These are phyloP conservation scores for Lepraria neglecta DNA, from an alignment of 495 filamentous ascomycete genomes.

Conservation along the genomic window DNA sequence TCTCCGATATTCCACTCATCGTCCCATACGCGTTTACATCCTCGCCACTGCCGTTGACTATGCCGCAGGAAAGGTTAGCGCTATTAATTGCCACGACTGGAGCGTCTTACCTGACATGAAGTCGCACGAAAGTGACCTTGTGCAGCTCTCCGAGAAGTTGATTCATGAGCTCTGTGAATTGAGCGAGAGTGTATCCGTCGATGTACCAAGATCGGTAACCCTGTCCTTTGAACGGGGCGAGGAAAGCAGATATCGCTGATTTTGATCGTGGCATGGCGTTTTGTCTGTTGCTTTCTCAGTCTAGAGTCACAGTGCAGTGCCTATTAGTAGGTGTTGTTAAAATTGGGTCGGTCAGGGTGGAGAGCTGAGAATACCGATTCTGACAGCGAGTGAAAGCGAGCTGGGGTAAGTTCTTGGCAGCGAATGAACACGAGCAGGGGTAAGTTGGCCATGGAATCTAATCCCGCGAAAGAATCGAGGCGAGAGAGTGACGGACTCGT, in stretches of 20 bases:
- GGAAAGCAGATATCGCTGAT: background rate
- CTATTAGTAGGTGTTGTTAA: no score
- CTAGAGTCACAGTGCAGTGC: no score
- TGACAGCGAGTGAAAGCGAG: no score
- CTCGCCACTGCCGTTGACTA: constrained; percentile 1
- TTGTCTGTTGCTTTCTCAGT: background rate
- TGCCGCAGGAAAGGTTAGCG: background rate
- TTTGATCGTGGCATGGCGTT: background rate
- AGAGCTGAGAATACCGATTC: no score
- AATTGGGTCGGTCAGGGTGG: no score
- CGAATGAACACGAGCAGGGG: no score
- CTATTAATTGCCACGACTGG: background rate
- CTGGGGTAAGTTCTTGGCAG: no score
- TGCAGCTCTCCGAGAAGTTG: background rate
- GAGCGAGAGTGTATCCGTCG: background rate
- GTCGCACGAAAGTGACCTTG: background rate
- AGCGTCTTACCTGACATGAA: background rate
- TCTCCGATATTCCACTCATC: background rate
- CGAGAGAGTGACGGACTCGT: no score
- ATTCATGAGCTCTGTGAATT: background rate
- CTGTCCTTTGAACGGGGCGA: background rate
- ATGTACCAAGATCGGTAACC: background rate
- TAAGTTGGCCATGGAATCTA: no score
- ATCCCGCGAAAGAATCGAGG: no score
- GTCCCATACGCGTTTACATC: background rate